Base-by-base conservation (phyloP, 148 eudicot species). In the Limonium bicolor region DNA sequence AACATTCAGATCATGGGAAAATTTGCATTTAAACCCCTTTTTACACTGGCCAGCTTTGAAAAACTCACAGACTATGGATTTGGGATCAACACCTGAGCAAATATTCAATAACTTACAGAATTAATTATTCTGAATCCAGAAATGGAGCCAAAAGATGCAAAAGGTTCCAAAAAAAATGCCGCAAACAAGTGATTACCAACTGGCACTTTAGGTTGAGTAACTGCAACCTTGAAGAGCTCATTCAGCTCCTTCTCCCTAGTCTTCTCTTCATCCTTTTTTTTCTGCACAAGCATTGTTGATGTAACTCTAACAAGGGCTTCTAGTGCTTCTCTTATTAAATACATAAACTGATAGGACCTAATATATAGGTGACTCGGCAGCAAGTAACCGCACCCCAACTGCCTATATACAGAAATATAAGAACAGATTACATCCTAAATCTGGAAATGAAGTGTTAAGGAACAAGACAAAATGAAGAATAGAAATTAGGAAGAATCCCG, bases 121-220 rank as follows among this genome's bases (percentile, higher is more conserved):
- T 66, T 25, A 40, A 54, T 30, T 19, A 31, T 4, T n/a, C 9
- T 43, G 33, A 48, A 31, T 22, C 13, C 24, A 41, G 20, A 48
- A 23, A 3, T 33, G 11, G 2, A 59, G 20, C 20, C 29, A 23
- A 21, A 38, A 32, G 36, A 32, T n/a, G 18, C 6, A 13, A 1
- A 24, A 15, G 30, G 17, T 19, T 7, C n/a, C n/a, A n/a, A n/a
- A n/a, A n/a, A n/a, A n/a, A n/a, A n/a, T n/a, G n/a, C n/a, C n/a
- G 11, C 22, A 36, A 7, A 17, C 27, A 1, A 41, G 46, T 36
- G 20, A 13, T 62, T 77, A 83, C 94, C 94, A 58, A 61, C 50
- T 43, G 94, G 94, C 6, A 84, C 94, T 73, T 84, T 84, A 5
- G 94, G 94, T 61, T 84, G 94, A 62, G 65, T 71, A 20, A 84